A percentile compares a stretch with the other conserved stretches of the same genome.
Evolutionary conservation across 768 basidiomycete genomes (phyloP).

Genomic region (Lentinus tigrinus): DNA sequence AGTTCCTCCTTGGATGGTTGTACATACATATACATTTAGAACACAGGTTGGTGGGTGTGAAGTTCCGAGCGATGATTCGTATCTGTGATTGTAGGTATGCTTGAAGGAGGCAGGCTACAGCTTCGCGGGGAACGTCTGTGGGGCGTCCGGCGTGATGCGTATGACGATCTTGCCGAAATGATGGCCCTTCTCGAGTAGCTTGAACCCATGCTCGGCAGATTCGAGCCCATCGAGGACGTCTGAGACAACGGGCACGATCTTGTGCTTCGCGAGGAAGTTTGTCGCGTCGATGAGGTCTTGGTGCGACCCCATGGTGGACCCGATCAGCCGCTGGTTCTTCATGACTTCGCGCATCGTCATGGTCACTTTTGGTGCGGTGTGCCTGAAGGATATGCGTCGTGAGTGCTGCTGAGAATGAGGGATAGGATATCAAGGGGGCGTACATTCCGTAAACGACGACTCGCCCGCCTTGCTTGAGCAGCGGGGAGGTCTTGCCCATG

Average conservation of each 20-base stretch:
- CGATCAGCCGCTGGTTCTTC: conserved; percentile 70
- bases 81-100: too few relatives aligned
- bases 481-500: conserved; percentile 30
- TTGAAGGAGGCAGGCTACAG: neutral
- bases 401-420: neutral
- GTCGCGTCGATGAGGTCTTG: conserved; percentile 74
- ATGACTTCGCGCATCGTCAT: conserved; percentile 81
- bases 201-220: conserved; percentile 67
- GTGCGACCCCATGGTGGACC: conserved; percentile 83
- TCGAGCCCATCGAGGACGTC: conserved; percentile 60
- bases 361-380: conserved; percentile 52
- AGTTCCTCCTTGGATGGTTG: conserved; percentile 9
- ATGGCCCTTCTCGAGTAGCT: conserved; percentile 56
- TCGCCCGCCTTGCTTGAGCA: conserved; percentile 37
- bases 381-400: conserved; percentile 42
- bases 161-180: conserved; percentile 83
- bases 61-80: too few relatives aligned
- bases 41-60: neutral
- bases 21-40: conserved; percentile 19
- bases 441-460: conserved; percentile 42
- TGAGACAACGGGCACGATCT: conserved; percentile 69
- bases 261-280: conserved; percentile 61
- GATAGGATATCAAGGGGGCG: conserved; percentile 5
- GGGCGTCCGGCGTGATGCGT: conserved; percentile 32
- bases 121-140: conserved; percentile 2